Base-by-base conservation (phyloP, 192 early-diverging fungal genomes). In the Oehlia diaphana region DNA sequence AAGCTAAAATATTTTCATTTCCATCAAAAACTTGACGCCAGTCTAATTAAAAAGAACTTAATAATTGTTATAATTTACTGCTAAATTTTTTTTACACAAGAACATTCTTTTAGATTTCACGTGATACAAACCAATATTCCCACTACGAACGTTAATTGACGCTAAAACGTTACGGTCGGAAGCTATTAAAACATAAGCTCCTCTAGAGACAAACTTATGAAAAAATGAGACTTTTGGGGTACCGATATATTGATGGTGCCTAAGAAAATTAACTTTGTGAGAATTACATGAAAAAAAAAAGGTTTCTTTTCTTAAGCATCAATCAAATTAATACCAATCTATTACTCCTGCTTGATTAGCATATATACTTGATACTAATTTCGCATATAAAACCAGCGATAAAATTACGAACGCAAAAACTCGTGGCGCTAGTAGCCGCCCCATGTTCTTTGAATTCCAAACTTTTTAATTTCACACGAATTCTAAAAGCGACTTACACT, bases 101-200 rank as follows among this genome's bases (percentile, higher is more conserved):
- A 71, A 33, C 85, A 70, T 2, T 47, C 44, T 47, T 44, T 47
- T 9, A 47, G 39, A 42, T 42, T 47, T 47, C 44, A 47, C 44
- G 44, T 47, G 44, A 47, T 47, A 47, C 44, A 47, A 83, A 94
- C 93, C 84, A 74, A 94, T 85, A 62, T 88, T 87, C 4, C 96
- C 96, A 74, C 80, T 91, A 70, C 87, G 86, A 9, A 92, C 80
- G 76, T 86, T 86, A 62, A 97, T 70, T 37, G 90, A 84, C 0
- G 95, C 94, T 68, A 97, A 76, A n/a, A 92, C 89, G 79, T 94
- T 92, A 71, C 87, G 90, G 58, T 92, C 89, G n/a, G 95, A 92
- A 16, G 88, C 91, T 28, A 92, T 84, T 49, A 85, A 83, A 6
- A 93, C 77, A 9, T 80, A 82, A 9, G 82, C 79, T 19, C 82